Conservation (phyloP, 2,329 filamentous ascomycete genomes). For the Verticillium zaregamsianum region DNA sequence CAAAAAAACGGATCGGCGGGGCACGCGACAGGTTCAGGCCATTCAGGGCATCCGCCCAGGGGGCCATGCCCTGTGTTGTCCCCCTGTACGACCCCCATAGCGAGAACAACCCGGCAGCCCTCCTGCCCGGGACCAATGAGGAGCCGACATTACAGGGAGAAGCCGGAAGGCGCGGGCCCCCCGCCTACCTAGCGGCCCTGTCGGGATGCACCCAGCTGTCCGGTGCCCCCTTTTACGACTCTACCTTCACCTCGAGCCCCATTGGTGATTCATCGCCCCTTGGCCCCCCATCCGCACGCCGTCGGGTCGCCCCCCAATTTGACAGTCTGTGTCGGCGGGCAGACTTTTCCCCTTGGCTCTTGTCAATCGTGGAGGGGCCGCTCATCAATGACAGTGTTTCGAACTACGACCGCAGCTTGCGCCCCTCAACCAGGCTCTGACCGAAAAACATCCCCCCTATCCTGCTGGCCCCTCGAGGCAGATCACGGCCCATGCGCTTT, state of each 20-base stretch:
- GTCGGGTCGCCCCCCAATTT: neutral
- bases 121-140: neutral
- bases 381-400: neutral
- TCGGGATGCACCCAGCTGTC: constrained; percentile 3
- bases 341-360: neutral
- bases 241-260: neutral
- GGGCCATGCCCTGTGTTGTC: neutral
- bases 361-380: too few species aligned
- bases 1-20: neutral
- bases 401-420: neutral
- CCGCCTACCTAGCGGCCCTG: neutral
- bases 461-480: neutral
- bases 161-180: constrained; percentile 2
- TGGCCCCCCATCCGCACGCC: neutral
- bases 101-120: constrained; percentile 2
- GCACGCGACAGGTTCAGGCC: neutral
- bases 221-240: neutral
- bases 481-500: neutral
- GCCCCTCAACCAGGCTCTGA: neutral
- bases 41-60: neutral
- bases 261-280: neutral
- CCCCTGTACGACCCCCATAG: neutral
- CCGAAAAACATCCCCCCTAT: neutral
- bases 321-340: neutral
- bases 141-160: neutral